Evolutionary conservation across 768 basidiomycete species (phyloP), one percentile per base, ranked within the genome.

Genomic region (Piloderma croceum): DNA sequence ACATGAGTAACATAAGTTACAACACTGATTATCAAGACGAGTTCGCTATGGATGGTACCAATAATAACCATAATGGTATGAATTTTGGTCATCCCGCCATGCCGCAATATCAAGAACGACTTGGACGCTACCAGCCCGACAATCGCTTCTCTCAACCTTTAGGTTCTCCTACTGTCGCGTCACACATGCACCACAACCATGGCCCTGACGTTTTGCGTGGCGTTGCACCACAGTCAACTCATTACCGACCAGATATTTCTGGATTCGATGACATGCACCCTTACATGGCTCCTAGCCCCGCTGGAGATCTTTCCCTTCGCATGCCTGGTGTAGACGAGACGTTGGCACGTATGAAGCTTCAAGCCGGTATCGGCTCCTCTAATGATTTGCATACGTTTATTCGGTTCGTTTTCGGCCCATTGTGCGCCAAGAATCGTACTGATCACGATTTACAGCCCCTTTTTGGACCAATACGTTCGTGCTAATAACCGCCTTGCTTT

Each of bases 401-500:
- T 58, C 74, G 85, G 84, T 82, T 59, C 49, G 69, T 58, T 27
- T 24, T 24, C 27, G 33, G 27, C 27, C 15, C n/a, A n/a, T n/a
- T n/a, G n/a, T n/a, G 32, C 34, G 24, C 7, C 23, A 20, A n/a
- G 24, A 44, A 36, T 38, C 19, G 15, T 24, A 43, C 44, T 51
- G 24, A 27, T 24, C 37, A 33, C 34, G 39, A 20, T 54, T 21
- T 52, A 34, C 47, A 87, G 84, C 19, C 88, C 88, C 9, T 88
- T 79, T 62, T 67, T 91, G 48, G 86, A 90, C 45, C 83, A 87
- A 51, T 97, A 91, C 58, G 77, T 92, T 37, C 76, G 81, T 24
- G 78, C 91, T 17, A 71, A 79, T 27, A 94, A 94, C 58, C 77
- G 92, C 22, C 74, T 96, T 34, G 86, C 85, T 2, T 85, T 85